Base-by-base conservation (phyloP, 2,329 filamentous ascomycete genomes). In the Cordyceps fumosorosea region DNA sequence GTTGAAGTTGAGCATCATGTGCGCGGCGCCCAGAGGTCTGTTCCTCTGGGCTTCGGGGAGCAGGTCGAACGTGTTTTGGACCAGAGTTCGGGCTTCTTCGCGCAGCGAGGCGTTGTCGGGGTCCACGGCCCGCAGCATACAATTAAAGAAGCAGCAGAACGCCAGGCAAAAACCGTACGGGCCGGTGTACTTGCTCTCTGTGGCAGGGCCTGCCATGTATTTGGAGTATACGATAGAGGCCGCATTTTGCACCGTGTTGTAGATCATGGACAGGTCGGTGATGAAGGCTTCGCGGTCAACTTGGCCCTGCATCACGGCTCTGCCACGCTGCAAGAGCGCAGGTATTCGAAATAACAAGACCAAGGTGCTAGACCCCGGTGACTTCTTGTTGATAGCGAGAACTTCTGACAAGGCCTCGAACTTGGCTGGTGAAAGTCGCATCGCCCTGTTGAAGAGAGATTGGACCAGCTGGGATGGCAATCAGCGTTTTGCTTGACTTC, bases 1-100 rank as follows among this genome's bases (percentile, higher is more conserved):
- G n/a, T 37, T 60, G 26, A 53, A n/a, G 10, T 53, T 60, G n/a
- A 60, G 37, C 48, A 45, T 53, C 57, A 60, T 60, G 26, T 60
- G 57, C 14, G 34, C 40, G 6, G 57, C 57, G 24, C 48, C 57
- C 11, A 60, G 20, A 14, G 57, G 57, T 24, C 57, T 44, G 11
- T 37, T 60, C 12, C 8, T 11, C 10, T 53, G 34, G 11, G n/a
- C 57, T 18, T 45, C 48, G 5, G 24, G 48, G 24, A 22, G 18
- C 22, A 60, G 50, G 6, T 22, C 37, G n/a, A 52, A n/a, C 6
- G 48, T 60, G 18, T 44, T 40, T 12, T 22, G 29, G 18, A 60
- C 57, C 7, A 60, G 18, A 3, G 20, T 40, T 8, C 34, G 48
- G 12, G 48, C 48, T 14, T 60, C 57, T 6, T 12, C 3, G 11